A percentile compares a stretch with the other conserved stretches of the same genome.
phyloP scores from a whole-genome alignment of 345 rosid genomes.

The Salix caprea region DNA sequence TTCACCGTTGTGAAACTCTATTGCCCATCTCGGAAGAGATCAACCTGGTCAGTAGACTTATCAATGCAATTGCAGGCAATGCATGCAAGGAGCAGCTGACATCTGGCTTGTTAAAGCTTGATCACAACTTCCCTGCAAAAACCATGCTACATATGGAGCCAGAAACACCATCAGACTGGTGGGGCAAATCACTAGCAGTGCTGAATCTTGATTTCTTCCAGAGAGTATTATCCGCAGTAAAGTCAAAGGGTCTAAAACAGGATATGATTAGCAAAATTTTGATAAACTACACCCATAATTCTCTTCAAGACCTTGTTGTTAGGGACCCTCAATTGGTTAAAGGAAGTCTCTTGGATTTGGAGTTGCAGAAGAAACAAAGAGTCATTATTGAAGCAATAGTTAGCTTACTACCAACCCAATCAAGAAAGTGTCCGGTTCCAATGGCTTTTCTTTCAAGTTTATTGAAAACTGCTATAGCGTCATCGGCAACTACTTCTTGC shows the following conservation, averaged over 20 bases:
- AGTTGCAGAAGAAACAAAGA: constrained; percentile 71
- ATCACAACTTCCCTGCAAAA: constrained; percentile 58
- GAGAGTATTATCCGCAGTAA: constrained; percentile 71
- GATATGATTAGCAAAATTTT: constrained; percentile 90
- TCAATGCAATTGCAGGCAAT: constrained; percentile 67
- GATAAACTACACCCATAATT: constrained; percentile 72
- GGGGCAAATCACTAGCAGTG: constrained; percentile 78
- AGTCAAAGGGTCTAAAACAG: constrained; percentile 87
- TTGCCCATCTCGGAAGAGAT: constrained; percentile 74
- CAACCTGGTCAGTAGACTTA: constrained; percentile 59
- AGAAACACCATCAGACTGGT: constrained; percentile 82
- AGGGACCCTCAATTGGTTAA: constrained; percentile 59
- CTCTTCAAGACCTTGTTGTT: constrained; percentile 63
- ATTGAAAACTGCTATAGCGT: constrained; percentile 69
- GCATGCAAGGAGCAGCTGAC: constrained; percentile 96
- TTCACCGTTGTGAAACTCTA: constrained; percentile 74
- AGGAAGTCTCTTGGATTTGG: constrained; percentile 55
- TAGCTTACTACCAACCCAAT: constrained; percentile 77
- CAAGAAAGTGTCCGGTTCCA: constrained; percentile 82
- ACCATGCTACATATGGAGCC: constrained; percentile 40
- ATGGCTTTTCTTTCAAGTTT: constrained; percentile 90
- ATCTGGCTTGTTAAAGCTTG: constrained; percentile 86
- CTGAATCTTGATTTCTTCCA: constrained; percentile 80
- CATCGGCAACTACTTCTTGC: constrained; percentile 61
- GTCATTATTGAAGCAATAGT: constrained; percentile 70